phyloP scores from a whole-genome alignment of 148 eudicot genomes.

The Cornus suecica region DNA sequence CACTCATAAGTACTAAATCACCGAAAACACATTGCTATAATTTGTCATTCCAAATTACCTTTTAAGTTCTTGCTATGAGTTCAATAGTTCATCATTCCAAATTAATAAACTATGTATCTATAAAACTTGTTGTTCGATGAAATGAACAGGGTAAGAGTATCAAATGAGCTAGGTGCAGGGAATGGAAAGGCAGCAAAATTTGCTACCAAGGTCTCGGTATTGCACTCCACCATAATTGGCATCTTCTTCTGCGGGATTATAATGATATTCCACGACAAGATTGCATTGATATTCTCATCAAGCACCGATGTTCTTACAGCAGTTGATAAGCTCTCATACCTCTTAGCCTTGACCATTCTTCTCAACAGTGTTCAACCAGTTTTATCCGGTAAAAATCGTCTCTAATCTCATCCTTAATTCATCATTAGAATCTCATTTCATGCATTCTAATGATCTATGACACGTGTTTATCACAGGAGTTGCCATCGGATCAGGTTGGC shows the following conservation, averaged over 20 bases:
- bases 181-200: slow-evolving; percentile 46
- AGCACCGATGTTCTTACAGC: slow-evolving; percentile 26
- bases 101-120: neutral
- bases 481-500: slow-evolving; percentile 60
- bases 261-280: slow-evolving; percentile 23
- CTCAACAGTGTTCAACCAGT: slow-evolving; percentile 37
- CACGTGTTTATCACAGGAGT: slow-evolving; percentile 23
- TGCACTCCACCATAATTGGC: slow-evolving; percentile 31
- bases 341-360: slow-evolving; percentile 41
- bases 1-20: too few relatives aligned
- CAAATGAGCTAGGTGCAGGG: slow-evolving; percentile 48
- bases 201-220: slow-evolving; percentile 33
- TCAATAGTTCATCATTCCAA: neutral
- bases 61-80: too few relatives aligned
- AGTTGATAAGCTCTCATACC: slow-evolving; percentile 25
- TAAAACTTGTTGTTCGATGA: neutral
- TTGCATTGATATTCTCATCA: slow-evolving; percentile 29
- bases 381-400: slow-evolving; percentile 20
- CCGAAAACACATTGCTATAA: too few relatives aligned
- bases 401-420: neutral
- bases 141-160: slow-evolving; percentile 39
- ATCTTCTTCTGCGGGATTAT: slow-evolving; percentile 25
- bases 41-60: too few relatives aligned
- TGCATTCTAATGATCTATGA: neutral
- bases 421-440: neutral